Conservation (phyloP, 164 flowering plant genomes). For the Buxus sempervirens region DNA sequence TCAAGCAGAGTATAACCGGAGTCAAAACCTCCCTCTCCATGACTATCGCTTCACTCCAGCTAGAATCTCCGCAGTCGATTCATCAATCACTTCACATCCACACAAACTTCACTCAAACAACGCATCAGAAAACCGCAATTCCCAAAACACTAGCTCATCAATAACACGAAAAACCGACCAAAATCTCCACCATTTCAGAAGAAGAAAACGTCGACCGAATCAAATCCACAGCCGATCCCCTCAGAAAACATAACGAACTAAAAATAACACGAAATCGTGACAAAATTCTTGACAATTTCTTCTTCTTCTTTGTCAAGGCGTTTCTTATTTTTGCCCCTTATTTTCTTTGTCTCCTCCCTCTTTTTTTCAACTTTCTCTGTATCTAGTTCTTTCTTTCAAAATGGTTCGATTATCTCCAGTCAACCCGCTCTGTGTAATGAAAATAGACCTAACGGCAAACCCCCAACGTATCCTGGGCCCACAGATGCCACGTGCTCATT, state of each 20-base stretch:
- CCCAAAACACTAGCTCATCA: constrained; percentile 14
- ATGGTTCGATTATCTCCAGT: too few species aligned
- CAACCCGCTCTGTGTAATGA: too few species aligned
- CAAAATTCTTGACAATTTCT: constrained; percentile 5
- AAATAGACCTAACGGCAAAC: too few species aligned
- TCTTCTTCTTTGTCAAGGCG: neutral
- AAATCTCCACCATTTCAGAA: constrained; percentile 25
- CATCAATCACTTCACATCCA: constrained; percentile 9
- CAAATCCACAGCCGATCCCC: constrained; percentile 10
- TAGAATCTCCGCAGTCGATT: neutral
- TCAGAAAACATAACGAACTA: neutral
- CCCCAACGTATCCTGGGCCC: too few species aligned
- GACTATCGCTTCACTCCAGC: constrained; percentile 16
- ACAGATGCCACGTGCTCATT: too few species aligned
- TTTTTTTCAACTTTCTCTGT: too few species aligned
- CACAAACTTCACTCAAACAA: neutral
- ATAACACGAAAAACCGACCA: neutral
- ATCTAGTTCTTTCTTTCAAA: too few species aligned
- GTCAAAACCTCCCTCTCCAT: constrained; percentile 21
- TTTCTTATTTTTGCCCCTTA: too few species aligned
- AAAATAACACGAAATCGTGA: neutral
- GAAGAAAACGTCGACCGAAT: constrained; percentile 6
- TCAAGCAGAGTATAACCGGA: constrained; percentile 21
- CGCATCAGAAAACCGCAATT: constrained; percentile 13
- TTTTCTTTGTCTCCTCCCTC: too few species aligned